Conservation (phyloP, 176 grass and related monocot genomes). For the Oryza coarctata region DNA sequence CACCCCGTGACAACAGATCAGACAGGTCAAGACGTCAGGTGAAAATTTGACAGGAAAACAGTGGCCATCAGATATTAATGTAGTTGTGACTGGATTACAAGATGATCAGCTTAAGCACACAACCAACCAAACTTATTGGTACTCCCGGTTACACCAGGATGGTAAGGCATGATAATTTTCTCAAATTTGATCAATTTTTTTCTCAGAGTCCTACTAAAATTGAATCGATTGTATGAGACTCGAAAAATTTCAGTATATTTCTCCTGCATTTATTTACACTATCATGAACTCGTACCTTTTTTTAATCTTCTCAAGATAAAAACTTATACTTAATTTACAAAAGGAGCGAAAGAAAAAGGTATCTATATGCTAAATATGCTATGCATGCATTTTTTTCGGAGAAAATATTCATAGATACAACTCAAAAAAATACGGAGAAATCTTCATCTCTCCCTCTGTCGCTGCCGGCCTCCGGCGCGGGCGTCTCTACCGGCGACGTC, state of each 20-base stretch:
- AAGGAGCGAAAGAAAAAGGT: not conserved
- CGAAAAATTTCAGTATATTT: not conserved
- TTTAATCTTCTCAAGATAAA: no score
- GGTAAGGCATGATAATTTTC: not conserved
- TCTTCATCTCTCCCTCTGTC: conserved; percentile 21
- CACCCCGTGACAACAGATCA: not conserved
- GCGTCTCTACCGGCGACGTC: not conserved
- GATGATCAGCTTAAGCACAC: not conserved
- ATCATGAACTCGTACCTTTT: no score
- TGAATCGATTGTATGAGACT: not conserved
- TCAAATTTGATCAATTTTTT: no score
- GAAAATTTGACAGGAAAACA: not conserved
- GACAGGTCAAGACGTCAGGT: not conserved
- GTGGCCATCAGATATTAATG: not conserved
- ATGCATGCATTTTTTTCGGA: not conserved
- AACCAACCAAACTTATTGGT: not conserved
- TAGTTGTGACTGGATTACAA: not conserved
- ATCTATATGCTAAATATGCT: no score
- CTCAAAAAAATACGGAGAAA: conserved; percentile 54
- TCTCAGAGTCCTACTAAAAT: not conserved
- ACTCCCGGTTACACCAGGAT: not conserved
- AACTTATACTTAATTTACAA: not conserved
- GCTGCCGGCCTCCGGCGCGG: not conserved
- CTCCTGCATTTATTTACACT: not conserved
- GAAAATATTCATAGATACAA: not conserved